Percentiles rank a stretch among this genome's conserved stretches.
phyloP scores from a whole-genome alignment of 2,329 filamentous ascomycete genomes.

The Clarireedia hainanense region DNA sequence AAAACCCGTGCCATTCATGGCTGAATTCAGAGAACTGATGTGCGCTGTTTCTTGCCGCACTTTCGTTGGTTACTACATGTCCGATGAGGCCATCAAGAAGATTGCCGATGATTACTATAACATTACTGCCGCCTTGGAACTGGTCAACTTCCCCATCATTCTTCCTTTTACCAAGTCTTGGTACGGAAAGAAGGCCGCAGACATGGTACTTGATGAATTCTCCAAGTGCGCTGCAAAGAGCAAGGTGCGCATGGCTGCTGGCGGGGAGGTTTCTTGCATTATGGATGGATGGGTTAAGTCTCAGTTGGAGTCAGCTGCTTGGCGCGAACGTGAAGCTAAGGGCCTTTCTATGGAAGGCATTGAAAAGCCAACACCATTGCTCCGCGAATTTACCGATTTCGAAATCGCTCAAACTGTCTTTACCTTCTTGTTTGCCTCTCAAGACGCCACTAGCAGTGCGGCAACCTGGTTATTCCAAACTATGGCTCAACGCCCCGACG shows the following conservation, averaged over 20 bases:
- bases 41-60: slow-evolving; percentile 91
- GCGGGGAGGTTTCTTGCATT: slow-evolving; percentile 81
- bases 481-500: slow-evolving; percentile 86
- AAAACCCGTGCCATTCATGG: slow-evolving; percentile 81
- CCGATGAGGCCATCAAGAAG: slow-evolving; percentile 82
- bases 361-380: slow-evolving; percentile 73
- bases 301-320: slow-evolving; percentile 78
- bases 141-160: slow-evolving; percentile 98
- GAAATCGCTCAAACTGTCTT: slow-evolving; percentile 92
- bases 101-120: slow-evolving; percentile 96
- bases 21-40: slow-evolving; percentile 87
- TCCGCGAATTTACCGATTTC: slow-evolving; percentile 82
- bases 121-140: slow-evolving; percentile 88
- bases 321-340: slow-evolving; percentile 68
- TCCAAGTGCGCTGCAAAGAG: slow-evolving; percentile 86
- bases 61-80: slow-evolving; percentile 95
- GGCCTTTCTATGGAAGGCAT: slow-evolving; percentile 60
- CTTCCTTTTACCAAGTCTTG: slow-evolving; percentile 91
- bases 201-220: slow-evolving; percentile 87
- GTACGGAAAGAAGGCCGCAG: slow-evolving; percentile 93
- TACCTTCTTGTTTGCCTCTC: slow-evolving; percentile 94
- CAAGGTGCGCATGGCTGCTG: slow-evolving; percentile 84
- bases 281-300: slow-evolving; percentile 90
- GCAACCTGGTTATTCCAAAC: slow-evolving; percentile 94
- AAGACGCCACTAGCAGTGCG: slow-evolving; percentile 92